Base-by-base conservation (phyloP, 2,329 filamentous ascomycete genomes). In the Fusarium equiseti region DNA sequence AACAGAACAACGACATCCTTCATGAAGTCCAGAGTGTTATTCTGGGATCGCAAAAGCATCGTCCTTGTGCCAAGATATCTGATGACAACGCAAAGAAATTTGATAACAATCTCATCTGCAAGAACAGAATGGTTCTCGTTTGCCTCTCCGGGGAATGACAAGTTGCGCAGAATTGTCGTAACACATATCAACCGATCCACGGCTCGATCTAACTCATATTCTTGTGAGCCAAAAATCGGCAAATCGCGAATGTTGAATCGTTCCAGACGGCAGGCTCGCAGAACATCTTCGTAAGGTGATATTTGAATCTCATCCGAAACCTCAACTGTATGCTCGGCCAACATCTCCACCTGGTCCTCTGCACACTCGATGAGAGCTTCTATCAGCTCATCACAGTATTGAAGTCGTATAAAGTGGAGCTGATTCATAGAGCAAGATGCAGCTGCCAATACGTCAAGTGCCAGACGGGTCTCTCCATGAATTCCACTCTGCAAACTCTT, bases 1-100 rank as follows among this genome's bases (percentile, higher is more conserved):
- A 99, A 85, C 72, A 97, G 90, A 18, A 94, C 91, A 62, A 98
- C 89, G 31, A 94, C 85, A 79, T 99, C 96, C 81, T 99, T 99
- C 93, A 98, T 97, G 75, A 98, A 95, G 80, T 99, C 96, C 71
- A 98, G 84, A 1, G 92, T 96, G 80, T 98, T 97, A 76, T 88
- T 86, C 71, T 96, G 88, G 6, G 90, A 93, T 42, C 94, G 90
- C 44, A 98, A 83, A 31, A 98, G 87, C 86, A 95, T 93, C 73
- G 94, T 94, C 16, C 94, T 91, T 6, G 95, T 98, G 31, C 95
- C 96, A 16, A 98, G 86, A 72, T 96, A 93, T 64, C 94, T 88
- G 68, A 98, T 94, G 6, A 95, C 88, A 48, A 90, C 90, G 62
- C 93, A 94, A 11, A 98, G 83, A 75, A 98, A 94, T 73, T 92